A percentile compares a stretch with the other conserved stretches of the same genome.
These are phyloP conservation scores for Apophysomyces variabilis DNA, from an alignment of 371 early-diverging fungal genomes.

Conservation along the genomic window DNA sequence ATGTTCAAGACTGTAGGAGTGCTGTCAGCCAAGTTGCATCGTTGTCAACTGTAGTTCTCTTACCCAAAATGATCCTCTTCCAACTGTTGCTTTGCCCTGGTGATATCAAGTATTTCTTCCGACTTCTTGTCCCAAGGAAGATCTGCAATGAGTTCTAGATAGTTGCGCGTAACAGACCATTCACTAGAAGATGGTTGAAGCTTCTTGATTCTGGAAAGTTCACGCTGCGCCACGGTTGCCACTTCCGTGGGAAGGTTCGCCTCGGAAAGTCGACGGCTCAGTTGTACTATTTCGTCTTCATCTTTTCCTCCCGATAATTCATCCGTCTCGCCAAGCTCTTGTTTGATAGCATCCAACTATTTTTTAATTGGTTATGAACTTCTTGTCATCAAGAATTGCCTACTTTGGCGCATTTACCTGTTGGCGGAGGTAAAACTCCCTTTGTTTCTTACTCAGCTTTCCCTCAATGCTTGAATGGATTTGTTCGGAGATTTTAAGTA, in stretches of 20 bases:
- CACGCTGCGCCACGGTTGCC: slow-evolving; percentile 64
- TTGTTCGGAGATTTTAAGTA: slow-evolving; percentile 77
- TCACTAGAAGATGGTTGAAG: slow-evolving; percentile 80
- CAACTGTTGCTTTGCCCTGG: slow-evolving; percentile 67
- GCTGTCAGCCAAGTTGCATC: not conserved
- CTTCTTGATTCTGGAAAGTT: slow-evolving; percentile 71
- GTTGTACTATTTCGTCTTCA: slow-evolving; percentile 67
- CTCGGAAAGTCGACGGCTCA: slow-evolving; percentile 54
- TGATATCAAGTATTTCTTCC: slow-evolving; percentile 66
- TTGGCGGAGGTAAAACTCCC: slow-evolving; percentile 81
- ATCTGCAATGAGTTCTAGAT: slow-evolving; percentile 76
- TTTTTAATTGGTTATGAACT: not conserved
- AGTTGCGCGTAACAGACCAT: slow-evolving; percentile 76
- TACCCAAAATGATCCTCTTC: slow-evolving; percentile 81
- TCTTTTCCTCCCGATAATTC: slow-evolving; percentile 25
- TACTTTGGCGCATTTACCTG: slow-evolving; percentile 50
- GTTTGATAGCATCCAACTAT: slow-evolving; percentile 67
- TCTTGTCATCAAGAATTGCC: slow-evolving; percentile 2
- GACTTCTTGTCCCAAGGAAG: slow-evolving; percentile 75
- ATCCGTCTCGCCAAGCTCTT: slow-evolving; percentile 64
- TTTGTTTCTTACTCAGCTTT: slow-evolving; percentile 75
- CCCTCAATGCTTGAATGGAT: slow-evolving; percentile 75
- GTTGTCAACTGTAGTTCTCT: not conserved
- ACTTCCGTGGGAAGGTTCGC: slow-evolving; percentile 71
- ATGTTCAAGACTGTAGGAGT: slow-evolving; percentile 52